Conservation (phyloP, 495 filamentous ascomycete species). For the Penicillium parvum region DNA sequence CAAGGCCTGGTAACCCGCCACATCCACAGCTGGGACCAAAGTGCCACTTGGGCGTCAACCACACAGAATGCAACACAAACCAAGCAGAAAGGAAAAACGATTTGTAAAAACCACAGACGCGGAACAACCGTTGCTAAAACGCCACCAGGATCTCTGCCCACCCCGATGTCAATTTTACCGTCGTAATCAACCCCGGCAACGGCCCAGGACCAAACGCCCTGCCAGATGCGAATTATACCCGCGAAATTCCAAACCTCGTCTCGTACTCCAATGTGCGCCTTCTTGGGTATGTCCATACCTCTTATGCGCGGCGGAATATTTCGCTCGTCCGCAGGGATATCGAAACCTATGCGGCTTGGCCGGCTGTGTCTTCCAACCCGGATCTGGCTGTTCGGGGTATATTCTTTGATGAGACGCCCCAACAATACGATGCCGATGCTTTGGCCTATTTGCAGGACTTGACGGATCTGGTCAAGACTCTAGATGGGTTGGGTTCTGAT, state of each 20-base stretch:
- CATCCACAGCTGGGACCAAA: slow-evolving; percentile 9
- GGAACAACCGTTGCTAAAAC: slow-evolving; percentile 21
- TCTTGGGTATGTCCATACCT: slow-evolving; percentile 53
- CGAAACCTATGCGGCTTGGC: slow-evolving; percentile 45
- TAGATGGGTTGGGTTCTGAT: slow-evolving; percentile 32
- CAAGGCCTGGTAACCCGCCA: slow-evolving; percentile 23
- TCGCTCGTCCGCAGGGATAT: slow-evolving; percentile 41
- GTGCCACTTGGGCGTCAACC: slow-evolving; percentile 6
- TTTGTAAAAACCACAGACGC: slow-evolving; percentile 3
- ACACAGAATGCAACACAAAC: slow-evolving; percentile 12
- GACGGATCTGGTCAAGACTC: slow-evolving; percentile 30
- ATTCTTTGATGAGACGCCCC: slow-evolving; percentile 47
- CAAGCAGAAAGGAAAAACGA: slow-evolving; percentile 2
- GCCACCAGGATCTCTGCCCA: slow-evolving; percentile 35
- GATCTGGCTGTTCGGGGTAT: slow-evolving; percentile 41
- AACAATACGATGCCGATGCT: slow-evolving; percentile 32
- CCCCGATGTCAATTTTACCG: slow-evolving; percentile 46
- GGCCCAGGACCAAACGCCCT: slow-evolving; percentile 44
- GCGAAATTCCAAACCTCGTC: slow-evolving; percentile 43
- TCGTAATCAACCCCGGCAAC: slow-evolving; percentile 53
- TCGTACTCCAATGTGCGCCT: slow-evolving; percentile 45
- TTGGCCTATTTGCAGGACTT: slow-evolving; percentile 37
- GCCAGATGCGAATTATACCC: slow-evolving; percentile 50
- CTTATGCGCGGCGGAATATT: slow-evolving; percentile 43
- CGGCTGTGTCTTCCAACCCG: slow-evolving; percentile 28